A percentile compares a stretch with the other conserved stretches of the same genome.
Evolutionary conservation across 2,329 filamentous ascomycete species (phyloP).

Genomic region (Pestalotiopsis sp.): DNA sequence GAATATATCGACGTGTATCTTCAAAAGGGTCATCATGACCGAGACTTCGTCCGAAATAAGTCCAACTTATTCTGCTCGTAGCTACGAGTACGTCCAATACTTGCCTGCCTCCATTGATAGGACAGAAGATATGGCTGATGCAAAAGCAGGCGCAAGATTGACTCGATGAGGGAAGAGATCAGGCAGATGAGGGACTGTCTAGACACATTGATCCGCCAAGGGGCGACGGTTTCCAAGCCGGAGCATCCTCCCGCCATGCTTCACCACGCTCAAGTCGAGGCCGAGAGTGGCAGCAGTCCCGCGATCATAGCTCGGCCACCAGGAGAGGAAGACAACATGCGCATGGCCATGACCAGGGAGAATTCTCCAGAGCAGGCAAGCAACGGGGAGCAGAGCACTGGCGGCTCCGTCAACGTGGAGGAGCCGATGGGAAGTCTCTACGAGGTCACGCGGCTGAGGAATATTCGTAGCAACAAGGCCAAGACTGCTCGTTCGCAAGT

Average conservation of each 20-base stretch:
- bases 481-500: constrained; percentile 13
- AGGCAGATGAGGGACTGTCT: constrained; percentile 23
- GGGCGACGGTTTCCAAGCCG: not conserved
- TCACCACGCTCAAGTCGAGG: not conserved
- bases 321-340: constrained; percentile 28
- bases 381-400: constrained; percentile 35
- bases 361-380: constrained; percentile 41
- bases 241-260: not conserved
- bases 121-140: not conserved
- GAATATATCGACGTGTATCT: constrained; percentile 40
- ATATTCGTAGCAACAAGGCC: constrained; percentile 24
- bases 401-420: constrained; percentile 35
- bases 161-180: constrained; percentile 25
- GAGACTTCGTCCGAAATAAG: constrained; percentile 36
- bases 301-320: constrained; percentile 24
- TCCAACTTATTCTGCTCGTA: constrained; percentile 6
- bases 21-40: constrained; percentile 27
- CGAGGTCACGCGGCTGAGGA: constrained; percentile 52
- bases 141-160: constrained; percentile 19
- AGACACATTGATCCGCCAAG: constrained; percentile 18
- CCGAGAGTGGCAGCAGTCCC: constrained; percentile 22
- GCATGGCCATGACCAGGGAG: constrained; percentile 46
- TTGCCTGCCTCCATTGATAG: not conserved
- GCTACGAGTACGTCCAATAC: not conserved
- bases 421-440: constrained; percentile 56